These are phyloP conservation scores for Euphorbia peplus DNA, from an alignment of 345 rosid species.

Conservation along the genomic window DNA sequence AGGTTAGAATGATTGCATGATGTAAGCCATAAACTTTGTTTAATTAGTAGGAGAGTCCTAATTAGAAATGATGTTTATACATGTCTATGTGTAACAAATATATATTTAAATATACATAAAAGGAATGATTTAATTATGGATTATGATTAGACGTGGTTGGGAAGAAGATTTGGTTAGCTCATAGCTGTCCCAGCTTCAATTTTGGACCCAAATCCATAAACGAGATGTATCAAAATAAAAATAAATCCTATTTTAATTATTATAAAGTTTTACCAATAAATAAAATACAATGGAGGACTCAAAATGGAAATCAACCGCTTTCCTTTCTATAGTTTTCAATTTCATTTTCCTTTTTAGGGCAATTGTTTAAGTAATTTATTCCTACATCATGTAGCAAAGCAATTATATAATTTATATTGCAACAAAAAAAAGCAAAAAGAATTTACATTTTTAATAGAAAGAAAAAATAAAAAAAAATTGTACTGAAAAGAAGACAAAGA, in stretches of 20 bases:
- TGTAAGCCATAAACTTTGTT: not conserved
- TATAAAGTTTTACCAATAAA: too few relatives aligned
- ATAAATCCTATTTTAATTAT: too few relatives aligned
- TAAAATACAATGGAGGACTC: not conserved
- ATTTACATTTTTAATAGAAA: not conserved
- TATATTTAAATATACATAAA: too few relatives aligned
- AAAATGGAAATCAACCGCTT: not conserved
- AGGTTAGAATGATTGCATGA: too few relatives aligned
- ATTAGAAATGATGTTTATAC: not conserved
- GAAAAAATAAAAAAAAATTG: too few relatives aligned
- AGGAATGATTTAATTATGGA: too few relatives aligned
- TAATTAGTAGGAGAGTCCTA: not conserved
- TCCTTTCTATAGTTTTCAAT: not conserved
- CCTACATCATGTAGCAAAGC: not conserved
- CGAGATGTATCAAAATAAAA: not conserved
- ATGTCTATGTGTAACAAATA: not conserved
- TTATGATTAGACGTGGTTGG: not conserved
- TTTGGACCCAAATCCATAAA: not conserved
- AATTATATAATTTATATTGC: too few relatives aligned
- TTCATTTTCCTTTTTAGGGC: not conserved
- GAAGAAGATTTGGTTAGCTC: not conserved
- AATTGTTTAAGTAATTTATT: too few relatives aligned
- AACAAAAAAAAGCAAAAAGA: too few relatives aligned
- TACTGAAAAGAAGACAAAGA: too few relatives aligned
- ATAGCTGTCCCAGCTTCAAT: not conserved